phyloP scores from a whole-genome alignment of 2,329 filamentous ascomycete genomes.

The Didymellaceae sp. region DNA sequence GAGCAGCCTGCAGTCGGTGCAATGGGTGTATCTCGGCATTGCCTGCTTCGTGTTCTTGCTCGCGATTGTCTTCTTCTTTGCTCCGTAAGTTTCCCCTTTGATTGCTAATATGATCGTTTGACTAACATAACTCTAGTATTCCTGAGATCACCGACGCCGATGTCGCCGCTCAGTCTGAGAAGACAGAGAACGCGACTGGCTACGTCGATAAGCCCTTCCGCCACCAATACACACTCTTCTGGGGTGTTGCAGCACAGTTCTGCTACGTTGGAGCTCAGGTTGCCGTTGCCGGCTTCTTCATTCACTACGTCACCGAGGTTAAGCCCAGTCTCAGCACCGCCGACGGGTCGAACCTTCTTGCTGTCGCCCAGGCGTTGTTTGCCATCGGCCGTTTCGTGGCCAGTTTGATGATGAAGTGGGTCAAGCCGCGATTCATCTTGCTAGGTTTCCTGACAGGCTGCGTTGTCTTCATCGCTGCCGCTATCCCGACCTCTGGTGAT shows the following conservation, averaged over 20 bases:
- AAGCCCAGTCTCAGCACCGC: conserved; percentile 43
- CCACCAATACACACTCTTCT: conserved; percentile 56
- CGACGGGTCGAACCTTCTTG: conserved; percentile 47
- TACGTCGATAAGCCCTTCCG: conserved; percentile 55
- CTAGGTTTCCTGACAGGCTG: conserved; percentile 59
- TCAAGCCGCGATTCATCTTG: conserved; percentile 64
- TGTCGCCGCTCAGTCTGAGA: conserved; percentile 59
- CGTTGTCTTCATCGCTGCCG: conserved; percentile 58
- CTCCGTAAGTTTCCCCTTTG: conserved; percentile 47
- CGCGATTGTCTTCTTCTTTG: conserved; percentile 64
- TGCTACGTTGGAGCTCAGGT: conserved; percentile 67
- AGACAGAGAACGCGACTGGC: conserved; percentile 36
- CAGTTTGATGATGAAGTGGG: conserved; percentile 57
- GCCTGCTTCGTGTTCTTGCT: conserved; percentile 64
- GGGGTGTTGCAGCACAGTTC: conserved; percentile 62
- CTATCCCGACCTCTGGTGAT: conserved; percentile 51
- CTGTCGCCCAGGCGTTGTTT: conserved; percentile 63
- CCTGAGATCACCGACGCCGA: conserved; percentile 67
- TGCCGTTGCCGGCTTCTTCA: conserved; percentile 56
- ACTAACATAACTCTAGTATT: conserved; percentile 36
- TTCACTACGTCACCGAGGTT: conserved; percentile 50
- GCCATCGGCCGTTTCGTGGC: conserved; percentile 63
- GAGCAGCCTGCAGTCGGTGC: conserved; percentile 31
- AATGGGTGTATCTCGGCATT: conserved; percentile 67
- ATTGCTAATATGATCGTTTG: no score